A percentile compares a stretch with the other conserved stretches of the same genome.
Evolutionary conservation across 768 basidiomycete genomes (phyloP).

Genomic region (Roridomyces roridus): DNA sequence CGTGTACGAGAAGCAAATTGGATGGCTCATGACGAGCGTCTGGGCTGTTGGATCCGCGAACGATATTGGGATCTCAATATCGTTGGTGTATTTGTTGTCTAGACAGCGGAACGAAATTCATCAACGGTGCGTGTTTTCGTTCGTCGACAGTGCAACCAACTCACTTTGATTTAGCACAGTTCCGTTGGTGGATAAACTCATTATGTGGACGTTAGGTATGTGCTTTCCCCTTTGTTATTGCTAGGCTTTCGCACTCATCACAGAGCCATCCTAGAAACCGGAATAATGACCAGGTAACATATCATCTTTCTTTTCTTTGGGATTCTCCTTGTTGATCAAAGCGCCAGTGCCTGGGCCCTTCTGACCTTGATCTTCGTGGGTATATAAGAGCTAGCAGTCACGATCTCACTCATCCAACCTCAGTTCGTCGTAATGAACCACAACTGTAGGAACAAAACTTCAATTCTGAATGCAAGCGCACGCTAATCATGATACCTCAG

Average conservation of each 20-base stretch:
- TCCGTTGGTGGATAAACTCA: conserved; percentile 1
- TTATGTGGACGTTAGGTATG: neutral
- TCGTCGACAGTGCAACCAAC: neutral
- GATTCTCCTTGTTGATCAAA: neutral
- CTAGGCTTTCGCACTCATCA: neutral
- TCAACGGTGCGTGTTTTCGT: neutral
- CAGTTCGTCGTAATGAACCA: neutral
- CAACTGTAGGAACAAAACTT: neutral
- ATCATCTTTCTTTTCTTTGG: neutral
- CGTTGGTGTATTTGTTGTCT: neutral
- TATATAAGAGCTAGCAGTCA: no score
- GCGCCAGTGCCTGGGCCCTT: neutral
- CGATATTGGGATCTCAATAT: neutral
- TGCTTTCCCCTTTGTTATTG: neutral
- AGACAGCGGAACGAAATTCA: neutral
- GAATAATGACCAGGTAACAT: conserved; percentile 1
- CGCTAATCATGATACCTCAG: neutral
- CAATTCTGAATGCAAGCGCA: no score
- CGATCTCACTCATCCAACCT: neutral
- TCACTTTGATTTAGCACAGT: neutral
- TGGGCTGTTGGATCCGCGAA: neutral
- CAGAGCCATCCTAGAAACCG: neutral
- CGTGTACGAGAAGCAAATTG: neutral
- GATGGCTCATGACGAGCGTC: neutral
- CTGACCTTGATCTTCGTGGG: neutral